Conservation (phyloP, 2,329 filamentous ascomycete genomes). For the Phialophora tarda region DNA sequence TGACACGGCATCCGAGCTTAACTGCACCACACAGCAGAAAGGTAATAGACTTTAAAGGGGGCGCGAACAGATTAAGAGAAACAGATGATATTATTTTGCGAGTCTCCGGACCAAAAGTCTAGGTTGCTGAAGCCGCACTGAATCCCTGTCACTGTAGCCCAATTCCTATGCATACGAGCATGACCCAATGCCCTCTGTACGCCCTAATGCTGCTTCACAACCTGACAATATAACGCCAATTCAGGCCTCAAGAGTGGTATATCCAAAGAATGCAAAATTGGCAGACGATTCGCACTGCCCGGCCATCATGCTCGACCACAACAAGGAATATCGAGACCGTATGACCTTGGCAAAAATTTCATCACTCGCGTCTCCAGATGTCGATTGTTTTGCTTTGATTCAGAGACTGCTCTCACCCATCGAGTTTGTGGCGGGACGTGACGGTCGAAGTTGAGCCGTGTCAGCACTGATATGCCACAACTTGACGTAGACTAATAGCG, state of each 20-base stretch:
- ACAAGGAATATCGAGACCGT: not conserved
- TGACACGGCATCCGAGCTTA: too few species aligned
- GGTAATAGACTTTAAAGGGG: too few species aligned
- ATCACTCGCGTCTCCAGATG: not conserved
- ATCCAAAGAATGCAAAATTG: not conserved
- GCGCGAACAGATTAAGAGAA: not conserved
- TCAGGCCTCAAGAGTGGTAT: not conserved
- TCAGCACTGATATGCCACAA: not conserved
- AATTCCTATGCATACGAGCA: not conserved
- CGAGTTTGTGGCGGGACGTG: not conserved
- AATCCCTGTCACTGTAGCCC: not conserved
- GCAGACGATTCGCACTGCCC: not conserved
- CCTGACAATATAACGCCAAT: not conserved
- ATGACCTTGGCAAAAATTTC: too few species aligned
- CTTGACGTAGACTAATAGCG: not conserved
- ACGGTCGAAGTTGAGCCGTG: not conserved
- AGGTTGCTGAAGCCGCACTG: not conserved
- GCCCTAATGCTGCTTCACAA: not conserved
- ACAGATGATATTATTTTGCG: not conserved
- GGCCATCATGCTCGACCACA: not conserved
- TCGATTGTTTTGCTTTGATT: not conserved
- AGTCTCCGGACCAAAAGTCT: not conserved
- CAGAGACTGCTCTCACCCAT: not conserved
- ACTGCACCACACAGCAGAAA: too few species aligned
- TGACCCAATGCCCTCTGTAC: not conserved